phyloP scores from a whole-genome alignment of 148 eudicot species.

The Cornus suecica region DNA sequence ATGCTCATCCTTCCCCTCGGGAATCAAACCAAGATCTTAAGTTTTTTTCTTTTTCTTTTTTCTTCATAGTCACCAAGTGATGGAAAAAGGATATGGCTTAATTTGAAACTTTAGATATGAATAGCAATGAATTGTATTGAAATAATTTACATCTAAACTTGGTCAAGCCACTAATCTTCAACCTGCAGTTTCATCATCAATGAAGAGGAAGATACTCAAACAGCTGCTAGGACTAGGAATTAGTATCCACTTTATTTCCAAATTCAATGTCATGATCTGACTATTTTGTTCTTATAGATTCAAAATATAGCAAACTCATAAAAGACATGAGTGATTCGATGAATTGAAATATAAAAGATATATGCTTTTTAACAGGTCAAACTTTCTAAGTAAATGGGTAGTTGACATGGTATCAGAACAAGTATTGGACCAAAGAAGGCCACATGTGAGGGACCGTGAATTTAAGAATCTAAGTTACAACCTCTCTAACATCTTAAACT shows the following conservation, averaged over 20 bases:
- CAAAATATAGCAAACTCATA: too few species aligned
- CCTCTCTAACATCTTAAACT: too few species aligned
- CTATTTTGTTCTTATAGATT: too few species aligned
- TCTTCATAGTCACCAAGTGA: background rate
- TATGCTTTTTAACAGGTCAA: too few species aligned
- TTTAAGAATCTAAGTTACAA: too few species aligned
- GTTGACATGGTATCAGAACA: too few species aligned
- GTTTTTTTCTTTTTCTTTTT: background rate
- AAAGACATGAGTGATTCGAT: too few species aligned
- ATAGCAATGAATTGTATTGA: background rate
- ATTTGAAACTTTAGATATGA: background rate
- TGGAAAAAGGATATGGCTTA: background rate
- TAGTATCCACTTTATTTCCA: background rate
- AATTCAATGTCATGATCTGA: too few species aligned
- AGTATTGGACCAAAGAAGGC: too few species aligned
- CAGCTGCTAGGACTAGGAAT: background rate
- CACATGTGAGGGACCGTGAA: background rate
- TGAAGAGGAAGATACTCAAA: background rate
- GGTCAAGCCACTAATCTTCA: background rate
- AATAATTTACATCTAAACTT: too few species aligned
- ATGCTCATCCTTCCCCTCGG: background rate
- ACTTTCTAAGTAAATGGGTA: too few species aligned
- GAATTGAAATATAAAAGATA: too few species aligned
- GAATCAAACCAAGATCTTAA: background rate
- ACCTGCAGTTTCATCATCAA: background rate